Evolutionary conservation across 805 yeast species (phyloP).

Genomic region (Candida railenensis): DNA sequence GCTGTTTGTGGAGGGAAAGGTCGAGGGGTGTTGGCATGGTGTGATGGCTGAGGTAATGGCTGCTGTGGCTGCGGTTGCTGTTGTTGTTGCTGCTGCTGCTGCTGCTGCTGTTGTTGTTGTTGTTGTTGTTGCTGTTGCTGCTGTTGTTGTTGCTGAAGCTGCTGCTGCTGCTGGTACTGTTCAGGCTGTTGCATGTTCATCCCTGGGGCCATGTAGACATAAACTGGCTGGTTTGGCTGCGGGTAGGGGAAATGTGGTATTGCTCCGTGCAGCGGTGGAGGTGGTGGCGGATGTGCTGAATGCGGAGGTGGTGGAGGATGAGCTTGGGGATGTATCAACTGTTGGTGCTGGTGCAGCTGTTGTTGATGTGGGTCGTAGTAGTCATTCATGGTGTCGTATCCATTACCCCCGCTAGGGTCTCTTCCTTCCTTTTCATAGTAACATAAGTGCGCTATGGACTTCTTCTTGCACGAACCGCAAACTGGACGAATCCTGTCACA

Average conservation of each 20-base stretch:
- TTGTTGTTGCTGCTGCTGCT: conserved; percentile 7
- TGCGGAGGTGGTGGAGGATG: not conserved
- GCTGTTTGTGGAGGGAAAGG: conserved; percentile 7
- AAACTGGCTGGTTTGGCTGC: conserved; percentile 5
- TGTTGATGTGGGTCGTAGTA: conserved; percentile 6
- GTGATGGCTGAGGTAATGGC: conserved; percentile 1
- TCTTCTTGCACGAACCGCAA: conserved; percentile 42
- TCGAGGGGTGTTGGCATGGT: not conserved
- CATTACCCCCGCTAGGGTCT: conserved; percentile 3
- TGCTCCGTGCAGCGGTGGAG: not conserved
- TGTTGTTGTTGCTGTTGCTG: conserved; percentile 5
- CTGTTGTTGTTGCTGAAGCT: conserved; percentile 3
- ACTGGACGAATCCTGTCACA: conserved; percentile 44
- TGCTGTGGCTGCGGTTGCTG: conserved; percentile 1
- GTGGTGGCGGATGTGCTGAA: conserved; percentile 1
- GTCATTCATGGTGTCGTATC: not conserved
- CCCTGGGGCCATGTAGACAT: conserved; percentile 1
- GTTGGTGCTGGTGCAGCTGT: conserved; percentile 8
- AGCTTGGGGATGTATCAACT: not conserved
- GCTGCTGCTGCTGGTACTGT: not conserved
- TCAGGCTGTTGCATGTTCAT: conserved; percentile 1
- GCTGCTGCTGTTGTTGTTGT: conserved; percentile 7
- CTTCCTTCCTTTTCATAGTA: conserved; percentile 28
- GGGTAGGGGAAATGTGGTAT: conserved; percentile 2
- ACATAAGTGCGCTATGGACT: conserved; percentile 43